These are phyloP conservation scores for Phytophthora fragariaefolia DNA, from an alignment of 352 stramenopile species.

Conservation along the genomic window DNA sequence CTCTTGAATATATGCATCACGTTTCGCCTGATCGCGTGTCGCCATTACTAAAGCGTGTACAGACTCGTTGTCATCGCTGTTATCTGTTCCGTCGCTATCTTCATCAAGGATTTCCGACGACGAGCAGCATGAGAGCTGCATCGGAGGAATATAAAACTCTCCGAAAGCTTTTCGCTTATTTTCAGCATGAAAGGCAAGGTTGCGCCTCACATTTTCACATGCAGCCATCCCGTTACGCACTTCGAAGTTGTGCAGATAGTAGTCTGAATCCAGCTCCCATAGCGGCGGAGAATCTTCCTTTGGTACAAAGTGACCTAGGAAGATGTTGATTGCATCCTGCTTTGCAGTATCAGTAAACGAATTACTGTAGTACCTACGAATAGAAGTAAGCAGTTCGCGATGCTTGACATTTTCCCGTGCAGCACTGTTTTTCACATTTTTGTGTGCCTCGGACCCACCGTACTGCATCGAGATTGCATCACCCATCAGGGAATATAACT, in stretches of 20 bases:
- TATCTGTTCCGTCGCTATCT: constrained; percentile 32
- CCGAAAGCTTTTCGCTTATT: constrained; percentile 63
- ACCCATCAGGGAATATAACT: constrained; percentile 98
- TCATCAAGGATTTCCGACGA: constrained; percentile 41
- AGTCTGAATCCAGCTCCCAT: constrained; percentile 90
- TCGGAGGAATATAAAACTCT: constrained; percentile 28
- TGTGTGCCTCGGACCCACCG: constrained; percentile 98
- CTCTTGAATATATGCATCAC: constrained; percentile 80
- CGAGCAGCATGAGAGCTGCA: constrained; percentile 47
- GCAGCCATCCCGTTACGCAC: constrained; percentile 72
- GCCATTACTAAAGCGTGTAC: constrained; percentile 28
- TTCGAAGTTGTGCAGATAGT: constrained; percentile 93
- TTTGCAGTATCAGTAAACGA: constrained; percentile 98
- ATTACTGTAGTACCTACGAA: constrained; percentile 99
- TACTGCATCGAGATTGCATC: constrained; percentile 99
- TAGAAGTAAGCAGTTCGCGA: constrained; percentile 98
- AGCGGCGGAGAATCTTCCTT: constrained; percentile 66
- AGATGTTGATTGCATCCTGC: constrained; percentile 99
- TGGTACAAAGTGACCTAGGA: constrained; percentile 94
- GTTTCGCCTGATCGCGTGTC: constrained; percentile 55
- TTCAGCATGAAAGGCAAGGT: constrained; percentile 67
- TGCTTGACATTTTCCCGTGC: constrained; percentile 92
- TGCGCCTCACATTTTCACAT: constrained; percentile 69
- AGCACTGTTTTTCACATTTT: constrained; percentile 96
- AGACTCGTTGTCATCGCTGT: constrained; percentile 41